phyloP scores from a whole-genome alignment of 139 green algal genomes.

The Axilococcus clingmanii region DNA sequence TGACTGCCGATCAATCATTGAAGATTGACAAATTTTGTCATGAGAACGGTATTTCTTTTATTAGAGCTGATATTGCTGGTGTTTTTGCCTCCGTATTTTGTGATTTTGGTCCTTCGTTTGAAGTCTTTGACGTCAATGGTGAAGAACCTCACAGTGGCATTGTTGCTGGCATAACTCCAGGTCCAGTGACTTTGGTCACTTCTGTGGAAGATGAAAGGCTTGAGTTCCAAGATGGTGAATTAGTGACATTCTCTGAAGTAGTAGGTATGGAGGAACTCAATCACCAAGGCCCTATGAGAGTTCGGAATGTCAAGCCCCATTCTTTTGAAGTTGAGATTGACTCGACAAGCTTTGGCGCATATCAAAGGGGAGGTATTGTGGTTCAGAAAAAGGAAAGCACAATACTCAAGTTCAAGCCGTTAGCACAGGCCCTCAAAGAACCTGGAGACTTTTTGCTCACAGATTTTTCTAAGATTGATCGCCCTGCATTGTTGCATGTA shows the following conservation, averaged over 20 bases:
- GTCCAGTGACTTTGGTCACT: constrained; percentile 71
- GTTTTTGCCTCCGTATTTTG: constrained; percentile 93
- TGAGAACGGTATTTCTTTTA: constrained; percentile 66
- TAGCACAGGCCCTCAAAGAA: constrained; percentile 51
- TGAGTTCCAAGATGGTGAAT: constrained; percentile 80
- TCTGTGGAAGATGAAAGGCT: constrained; percentile 97
- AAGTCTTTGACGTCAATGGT: constrained; percentile 80
- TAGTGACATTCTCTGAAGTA: constrained; percentile 85
- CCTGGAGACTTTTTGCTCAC: constrained; percentile 93
- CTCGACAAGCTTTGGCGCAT: constrained; percentile 52
- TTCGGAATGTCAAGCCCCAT: constrained; percentile 84
- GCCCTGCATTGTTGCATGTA: constrained; percentile 78
- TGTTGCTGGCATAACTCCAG: constrained; percentile 72
- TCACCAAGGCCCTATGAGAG: constrained; percentile 43
- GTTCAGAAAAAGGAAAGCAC: constrained; percentile 86
- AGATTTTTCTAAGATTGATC: constrained; percentile 96
- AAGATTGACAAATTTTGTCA: constrained; percentile 79
- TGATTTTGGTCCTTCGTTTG: constrained; percentile 89
- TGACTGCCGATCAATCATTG: constrained; percentile 47
- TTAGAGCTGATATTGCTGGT: constrained; percentile 66
- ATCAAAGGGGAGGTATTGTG: constrained; percentile 74
- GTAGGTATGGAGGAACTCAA: constrained; percentile 84
- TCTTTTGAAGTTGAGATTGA: constrained; percentile 92
- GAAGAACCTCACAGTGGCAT: constrained; percentile 89
- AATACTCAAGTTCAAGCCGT: constrained; percentile 66